phyloP scores from a whole-genome alignment of 2,329 filamentous ascomycete species.

The Calcarisporium arbuscula region DNA sequence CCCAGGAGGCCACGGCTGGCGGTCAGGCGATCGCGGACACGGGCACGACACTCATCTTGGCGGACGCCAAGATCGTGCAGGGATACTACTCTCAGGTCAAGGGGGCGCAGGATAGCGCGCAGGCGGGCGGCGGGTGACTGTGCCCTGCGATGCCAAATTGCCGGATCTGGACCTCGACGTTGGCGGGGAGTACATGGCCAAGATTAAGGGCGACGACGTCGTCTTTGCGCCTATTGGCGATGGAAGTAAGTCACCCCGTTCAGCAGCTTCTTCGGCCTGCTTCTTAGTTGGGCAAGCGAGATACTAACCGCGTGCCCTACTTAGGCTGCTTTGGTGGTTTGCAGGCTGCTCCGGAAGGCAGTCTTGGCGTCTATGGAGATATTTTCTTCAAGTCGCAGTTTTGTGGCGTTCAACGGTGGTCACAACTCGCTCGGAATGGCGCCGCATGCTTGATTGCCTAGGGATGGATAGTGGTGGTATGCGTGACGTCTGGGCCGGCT shows the following conservation, averaged over 20 bases:
- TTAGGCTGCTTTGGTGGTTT: conserved; percentile 61
- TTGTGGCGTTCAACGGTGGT: conserved; percentile 49
- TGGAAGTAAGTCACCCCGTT: conserved; percentile 39
- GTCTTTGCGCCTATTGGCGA: conserved; percentile 45
- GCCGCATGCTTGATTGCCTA: conserved; percentile 12
- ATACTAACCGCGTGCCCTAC: too few species aligned
- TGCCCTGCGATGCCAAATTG: conserved; percentile 38
- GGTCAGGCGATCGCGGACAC: conserved; percentile 49
- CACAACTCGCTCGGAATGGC: conserved; percentile 50
- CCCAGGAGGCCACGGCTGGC: conserved; percentile 27
- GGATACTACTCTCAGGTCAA: conserved; percentile 42
- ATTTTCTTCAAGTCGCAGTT: conserved; percentile 58
- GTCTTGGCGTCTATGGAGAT: conserved; percentile 57
- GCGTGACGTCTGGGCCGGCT: too few species aligned
- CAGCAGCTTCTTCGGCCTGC: too few species aligned
- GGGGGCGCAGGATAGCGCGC: conserved; percentile 32
- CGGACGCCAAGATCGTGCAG: conserved; percentile 45
- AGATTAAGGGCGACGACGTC: conserved; percentile 45
- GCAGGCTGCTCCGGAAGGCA: conserved; percentile 46
- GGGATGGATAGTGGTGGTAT: conserved; percentile 2
- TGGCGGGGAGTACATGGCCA: conserved; percentile 50
- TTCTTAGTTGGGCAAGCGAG: too few species aligned
- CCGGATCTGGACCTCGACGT: conserved; percentile 50
- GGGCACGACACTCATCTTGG: conserved; percentile 58
- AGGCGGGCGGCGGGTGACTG: conserved; percentile 38